Evolutionary conservation across 495 filamentous ascomycete genomes (phyloP), one percentile per base, ranked within the genome.

Genomic region (Chaetomium fimeti): DNA sequence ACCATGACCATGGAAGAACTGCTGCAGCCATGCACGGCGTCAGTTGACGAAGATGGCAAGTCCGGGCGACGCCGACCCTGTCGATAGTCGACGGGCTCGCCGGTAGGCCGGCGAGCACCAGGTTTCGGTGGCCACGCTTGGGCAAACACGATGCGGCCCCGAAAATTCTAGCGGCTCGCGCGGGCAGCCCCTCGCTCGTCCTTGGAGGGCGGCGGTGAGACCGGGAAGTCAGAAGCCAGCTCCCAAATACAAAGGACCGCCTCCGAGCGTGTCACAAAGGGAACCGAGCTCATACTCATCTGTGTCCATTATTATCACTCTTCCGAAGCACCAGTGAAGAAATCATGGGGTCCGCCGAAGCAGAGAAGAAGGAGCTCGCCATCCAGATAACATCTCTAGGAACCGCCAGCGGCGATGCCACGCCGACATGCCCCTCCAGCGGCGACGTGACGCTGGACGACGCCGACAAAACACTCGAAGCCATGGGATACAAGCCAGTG

Each of bases 401-500:
- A 29, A 22, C 32, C 12, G 28, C 27, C 0, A 64, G 27, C 28
- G 55, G 55, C 13, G 53, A 64, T 27, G 16, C 20, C 43, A 59
- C 62, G 9, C 62, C 62, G 22, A 52, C 22, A 6, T 58, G 62
- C 2, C 57, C 69, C 13, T 54, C 52, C 0, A 57, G 57, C 18
- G 60, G 64, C 29, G 43, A 64, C 38, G 57, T 63, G 42, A 40
- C 62, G 1, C 59, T 64, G 16, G 68, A 72, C 27, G 71, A 74
- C 20, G 75, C 66, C 0, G 72, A 77, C 60, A 75, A 72, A 70
- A 69, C 53, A 13, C 43, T 77, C 12, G 67, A 72, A 45, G 73
- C 72, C 2, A 61, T 75, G 63, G 75, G 75, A 27, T 75, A 77
- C 51, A 72, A 38, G 5, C 74, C 72, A 8, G 74, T 75, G 60